A percentile compares a stretch with the other conserved stretches of the same genome.
Conservation (phyloP, 257 asterid genomes). For the Nicotiana noctiflora region DNA sequence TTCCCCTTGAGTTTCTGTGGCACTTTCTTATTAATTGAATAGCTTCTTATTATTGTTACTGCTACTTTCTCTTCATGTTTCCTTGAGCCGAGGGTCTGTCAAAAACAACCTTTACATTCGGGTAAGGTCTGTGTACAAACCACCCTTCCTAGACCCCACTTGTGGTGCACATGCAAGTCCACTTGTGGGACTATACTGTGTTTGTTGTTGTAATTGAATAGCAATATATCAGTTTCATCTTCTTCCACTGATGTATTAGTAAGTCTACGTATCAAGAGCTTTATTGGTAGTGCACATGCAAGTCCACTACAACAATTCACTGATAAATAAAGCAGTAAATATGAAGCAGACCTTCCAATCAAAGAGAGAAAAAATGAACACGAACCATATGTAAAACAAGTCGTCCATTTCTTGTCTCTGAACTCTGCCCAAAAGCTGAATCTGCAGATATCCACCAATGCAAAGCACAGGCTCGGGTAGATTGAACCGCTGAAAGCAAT, state of each 20-base stretch:
- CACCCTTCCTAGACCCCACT: too few relatives aligned
- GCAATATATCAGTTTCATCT: neutral
- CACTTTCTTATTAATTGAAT: too few relatives aligned
- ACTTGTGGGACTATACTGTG: too few relatives aligned
- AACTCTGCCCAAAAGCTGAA: conserved; percentile 65
- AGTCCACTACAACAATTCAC: neutral
- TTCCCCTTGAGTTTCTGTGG: too few relatives aligned
- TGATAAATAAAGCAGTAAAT: neutral
- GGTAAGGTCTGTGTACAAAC: too few relatives aligned
- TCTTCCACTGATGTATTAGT: neutral
- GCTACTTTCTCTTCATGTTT: too few relatives aligned
- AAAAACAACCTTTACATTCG: too few relatives aligned
- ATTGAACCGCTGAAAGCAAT: conserved; percentile 64
- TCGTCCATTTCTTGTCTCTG: conserved; percentile 68
- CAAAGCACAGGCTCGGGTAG: conserved; percentile 73
- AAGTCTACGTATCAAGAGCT: neutral
- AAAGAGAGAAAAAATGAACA: conserved; percentile 11
- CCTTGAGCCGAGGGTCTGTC: too few relatives aligned
- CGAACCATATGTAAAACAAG: conserved; percentile 69
- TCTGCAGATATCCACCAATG: conserved; percentile 66
- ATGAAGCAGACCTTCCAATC: neutral
- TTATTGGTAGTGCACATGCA: neutral
- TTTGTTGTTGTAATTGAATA: neutral
- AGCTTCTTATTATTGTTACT: too few relatives aligned
- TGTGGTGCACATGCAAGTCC: too few relatives aligned